These are phyloP conservation scores for Penicillium herquei DNA, from an alignment of 495 filamentous ascomycete species.

Conservation along the genomic window DNA sequence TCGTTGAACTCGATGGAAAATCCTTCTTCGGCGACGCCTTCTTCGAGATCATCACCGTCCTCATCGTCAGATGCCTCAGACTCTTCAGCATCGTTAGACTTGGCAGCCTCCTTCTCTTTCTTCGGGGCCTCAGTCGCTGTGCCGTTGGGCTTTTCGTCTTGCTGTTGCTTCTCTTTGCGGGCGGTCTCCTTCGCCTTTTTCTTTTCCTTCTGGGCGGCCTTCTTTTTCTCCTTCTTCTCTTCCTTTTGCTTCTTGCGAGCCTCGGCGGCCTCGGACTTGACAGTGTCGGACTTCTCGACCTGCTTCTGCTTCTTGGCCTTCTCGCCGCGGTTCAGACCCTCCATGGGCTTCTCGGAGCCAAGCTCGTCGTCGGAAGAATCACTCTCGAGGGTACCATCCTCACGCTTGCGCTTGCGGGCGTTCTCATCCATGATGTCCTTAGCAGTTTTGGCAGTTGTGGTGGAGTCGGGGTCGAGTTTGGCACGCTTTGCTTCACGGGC, in stretches of 20 bases:
- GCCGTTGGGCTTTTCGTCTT: conserved; percentile 34
- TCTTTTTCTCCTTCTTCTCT: conserved; percentile 51
- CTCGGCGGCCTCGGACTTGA: conserved; percentile 39
- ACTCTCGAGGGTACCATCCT: conserved; percentile 43
- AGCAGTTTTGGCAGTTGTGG: conserved; percentile 64
- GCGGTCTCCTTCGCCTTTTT: conserved; percentile 47
- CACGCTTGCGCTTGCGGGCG: conserved; percentile 67
- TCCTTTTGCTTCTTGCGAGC: conserved; percentile 43
- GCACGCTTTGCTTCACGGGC: conserved; percentile 72
- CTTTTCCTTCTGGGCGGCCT: conserved; percentile 48
- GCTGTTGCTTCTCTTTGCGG: conserved; percentile 42
- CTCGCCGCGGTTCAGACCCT: conserved; percentile 39
- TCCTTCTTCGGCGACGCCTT: conserved; percentile 45
- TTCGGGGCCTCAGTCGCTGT: conserved; percentile 15
- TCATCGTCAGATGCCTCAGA: conserved; percentile 22
- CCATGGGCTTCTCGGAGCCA: conserved; percentile 41
- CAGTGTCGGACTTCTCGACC: conserved; percentile 27
- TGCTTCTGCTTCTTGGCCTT: conserved; percentile 37
- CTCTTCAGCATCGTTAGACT: conserved; percentile 30
- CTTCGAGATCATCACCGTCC: conserved; percentile 34
- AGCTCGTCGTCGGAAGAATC: conserved; percentile 46
- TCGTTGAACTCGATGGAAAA: conserved; percentile 42
- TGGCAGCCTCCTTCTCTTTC: conserved; percentile 17
- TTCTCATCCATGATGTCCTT: conserved; percentile 85
- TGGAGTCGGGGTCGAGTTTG: conserved; percentile 77